Evolutionary conservation across 2,329 filamentous ascomycete species (phyloP), one percentile per base, ranked within the genome.

Genomic region (Diaporthe vaccinii): DNA sequence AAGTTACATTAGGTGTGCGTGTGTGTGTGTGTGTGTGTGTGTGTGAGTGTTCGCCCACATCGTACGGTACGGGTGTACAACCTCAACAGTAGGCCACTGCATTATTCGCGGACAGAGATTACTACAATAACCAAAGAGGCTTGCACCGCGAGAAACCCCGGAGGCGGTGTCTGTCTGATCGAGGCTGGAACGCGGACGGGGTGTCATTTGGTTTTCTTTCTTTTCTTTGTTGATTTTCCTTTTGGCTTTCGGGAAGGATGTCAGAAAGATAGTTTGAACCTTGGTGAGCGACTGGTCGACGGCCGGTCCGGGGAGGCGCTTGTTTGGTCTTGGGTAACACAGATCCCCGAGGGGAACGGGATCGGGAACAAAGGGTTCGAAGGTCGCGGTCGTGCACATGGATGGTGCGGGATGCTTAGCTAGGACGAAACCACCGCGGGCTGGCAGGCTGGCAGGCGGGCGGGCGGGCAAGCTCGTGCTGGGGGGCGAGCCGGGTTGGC

Each of bases 221-320:
- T 25, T 69, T 69, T 28, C 20, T 25, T 68, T 22, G 28, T 55
- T 39, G 34, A 4, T 69, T 53, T 55, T 58, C 67, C 62, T 62
- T 75, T 72, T 76, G 73, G 57, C 75, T 72, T 79, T 55, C 65
- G 49, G 65, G 49, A 69, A 55, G 49, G 34, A 69, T 55, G 65
- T 69, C 65, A 69, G 49, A 55, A 69, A 55, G 34, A 69, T 55
- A 55, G 49, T 69, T 55, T 69, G 65, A 69, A 69, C 65, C 65
- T 55, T 69, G 46, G 65, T 55, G 34, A 20, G 65, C 49, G 65
- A 55, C 65, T 69, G 65, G 46, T 55, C 49, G 49, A 51, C 65
- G 34, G 65, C 49, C 65, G 65, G 49, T 69, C 65, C 65, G 65
- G 49, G 65, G 65, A 69, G 44, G 49, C 20, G 39, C 22, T 67